Percentiles rank a stretch among this genome's conserved stretches.
These are phyloP conservation scores for Podaxis sp. DNA, from an alignment of 768 basidiomycete species.

Conservation along the genomic window DNA sequence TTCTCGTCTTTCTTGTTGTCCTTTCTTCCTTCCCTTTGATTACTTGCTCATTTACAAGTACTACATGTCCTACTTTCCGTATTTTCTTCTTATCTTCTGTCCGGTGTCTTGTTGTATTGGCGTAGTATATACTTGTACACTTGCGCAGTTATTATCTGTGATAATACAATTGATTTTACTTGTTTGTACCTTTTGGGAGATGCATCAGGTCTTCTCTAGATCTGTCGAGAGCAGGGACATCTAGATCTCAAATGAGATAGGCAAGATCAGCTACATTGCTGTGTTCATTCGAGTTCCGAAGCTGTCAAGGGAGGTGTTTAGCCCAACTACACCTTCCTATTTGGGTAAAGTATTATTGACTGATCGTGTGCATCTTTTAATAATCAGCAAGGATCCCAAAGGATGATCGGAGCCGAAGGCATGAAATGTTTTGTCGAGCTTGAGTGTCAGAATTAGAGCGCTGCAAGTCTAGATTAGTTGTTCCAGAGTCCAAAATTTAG, in stretches of 20 bases:
- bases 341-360: neutral
- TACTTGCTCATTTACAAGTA: neutral
- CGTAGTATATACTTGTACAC: neutral
- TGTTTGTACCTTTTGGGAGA: neutral
- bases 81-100: neutral
- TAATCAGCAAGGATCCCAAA: no score
- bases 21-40: constrained; percentile 8
- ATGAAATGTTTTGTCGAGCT: no score
- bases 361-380: neutral
- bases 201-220: neutral
- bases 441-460: no score
- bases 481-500: no score
- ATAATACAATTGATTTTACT: neutral
- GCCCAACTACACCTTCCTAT: neutral
- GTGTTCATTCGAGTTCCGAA: neutral
- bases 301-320: constrained; percentile 1
- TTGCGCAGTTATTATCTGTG: neutral
- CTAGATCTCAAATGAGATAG: neutral
- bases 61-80: neutral
- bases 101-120: neutral
- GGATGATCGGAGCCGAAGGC: no score
- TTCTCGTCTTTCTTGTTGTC: neutral
- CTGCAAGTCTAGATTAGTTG: no score
- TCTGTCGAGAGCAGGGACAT: neutral
- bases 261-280: neutral